Evolutionary conservation across 1,284 basidiomycete species (phyloP), one percentile per base, ranked within the genome.

Genomic region (Moniliophthora roreri): DNA sequence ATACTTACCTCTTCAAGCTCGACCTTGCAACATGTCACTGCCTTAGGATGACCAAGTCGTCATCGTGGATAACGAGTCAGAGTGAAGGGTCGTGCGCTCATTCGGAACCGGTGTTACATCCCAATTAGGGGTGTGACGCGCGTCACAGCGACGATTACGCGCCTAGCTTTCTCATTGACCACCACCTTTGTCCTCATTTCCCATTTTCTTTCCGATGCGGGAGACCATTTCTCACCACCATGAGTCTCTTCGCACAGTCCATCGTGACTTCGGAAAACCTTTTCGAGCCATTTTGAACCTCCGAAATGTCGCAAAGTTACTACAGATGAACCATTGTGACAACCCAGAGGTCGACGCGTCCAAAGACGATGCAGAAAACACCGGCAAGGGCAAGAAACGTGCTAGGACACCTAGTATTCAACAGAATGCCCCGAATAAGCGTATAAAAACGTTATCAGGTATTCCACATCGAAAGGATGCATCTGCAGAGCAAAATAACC

Each of bases 201-300:
- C 54, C n/a, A n/a, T n/a, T n/a, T n/a, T n/a, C n/a, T n/a, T n/a
- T n/a, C n/a, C n/a, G n/a, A 67, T 67, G 66, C 66, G 60, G 35
- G 55, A 50, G n/a, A 57, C 63, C 20, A 49, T 53, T 32, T 71
- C 70, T 23, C 57, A 55, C 6, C 69, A 72, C 54, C 57, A 32
- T 36, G 60, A 64, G 45, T 60, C 61, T 20, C 50, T 67, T 38
- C 59, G 59, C 8, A 51, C 62, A 9, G 45, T 5, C 28, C 39
- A 34, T n/a, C n/a, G n/a, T n/a, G 20, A 45, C 16, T 57, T 52
- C 28, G 7, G 11, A 11, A 32, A 32, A 6, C 28, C 28, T 11
- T 11, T 11, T 32, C 40, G 44, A 7, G 52, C 55, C 28, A 58
- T 57, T 35, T 44, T 63, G 45, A 58, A 62, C 51, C 39, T 68